Conservation (phyloP, 768 basidiomycete genomes). For the Amanita rubescens region DNA sequence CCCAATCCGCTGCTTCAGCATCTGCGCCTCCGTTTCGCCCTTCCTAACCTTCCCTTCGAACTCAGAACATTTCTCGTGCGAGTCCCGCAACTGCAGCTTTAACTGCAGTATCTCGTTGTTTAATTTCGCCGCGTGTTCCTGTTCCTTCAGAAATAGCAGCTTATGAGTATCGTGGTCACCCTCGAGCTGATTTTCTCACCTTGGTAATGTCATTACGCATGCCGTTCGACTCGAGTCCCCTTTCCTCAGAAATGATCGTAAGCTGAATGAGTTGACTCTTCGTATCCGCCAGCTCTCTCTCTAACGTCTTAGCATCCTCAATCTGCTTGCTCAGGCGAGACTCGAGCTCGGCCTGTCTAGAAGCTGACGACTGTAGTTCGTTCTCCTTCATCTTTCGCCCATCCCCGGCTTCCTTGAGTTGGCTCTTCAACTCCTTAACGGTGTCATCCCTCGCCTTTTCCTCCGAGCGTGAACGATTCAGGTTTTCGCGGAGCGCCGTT, state of each 20-base stretch:
- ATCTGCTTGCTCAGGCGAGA: neutral
- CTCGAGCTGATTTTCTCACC: neutral
- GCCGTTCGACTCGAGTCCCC: slow-evolving; percentile 1
- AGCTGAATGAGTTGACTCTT: slow-evolving; percentile 1
- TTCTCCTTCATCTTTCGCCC: slow-evolving; percentile 1
- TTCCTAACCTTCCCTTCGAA: neutral
- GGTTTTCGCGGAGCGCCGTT: slow-evolving; percentile 10
- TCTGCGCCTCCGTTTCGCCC: neutral
- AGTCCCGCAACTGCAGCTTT: neutral
- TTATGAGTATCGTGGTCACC: neutral
- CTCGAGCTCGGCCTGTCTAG: slow-evolving; percentile 4
- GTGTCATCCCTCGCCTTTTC: slow-evolving; percentile 12
- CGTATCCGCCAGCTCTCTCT: neutral
- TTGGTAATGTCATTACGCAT: slow-evolving; percentile 4
- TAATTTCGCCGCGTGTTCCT: neutral
- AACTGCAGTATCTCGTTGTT: neutral
- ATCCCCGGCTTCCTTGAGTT: neutral
- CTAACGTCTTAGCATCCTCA: neutral
- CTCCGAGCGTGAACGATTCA: slow-evolving; percentile 10
- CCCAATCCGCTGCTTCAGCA: neutral
- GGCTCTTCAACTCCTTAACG: slow-evolving; percentile 6
- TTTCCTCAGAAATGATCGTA: slow-evolving; percentile 1
- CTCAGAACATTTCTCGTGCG: neutral
- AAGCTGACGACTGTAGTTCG: neutral
- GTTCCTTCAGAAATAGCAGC: neutral